These are phyloP conservation scores for Spiraea crenata DNA, from an alignment of 331 rosid species.

Conservation along the genomic window DNA sequence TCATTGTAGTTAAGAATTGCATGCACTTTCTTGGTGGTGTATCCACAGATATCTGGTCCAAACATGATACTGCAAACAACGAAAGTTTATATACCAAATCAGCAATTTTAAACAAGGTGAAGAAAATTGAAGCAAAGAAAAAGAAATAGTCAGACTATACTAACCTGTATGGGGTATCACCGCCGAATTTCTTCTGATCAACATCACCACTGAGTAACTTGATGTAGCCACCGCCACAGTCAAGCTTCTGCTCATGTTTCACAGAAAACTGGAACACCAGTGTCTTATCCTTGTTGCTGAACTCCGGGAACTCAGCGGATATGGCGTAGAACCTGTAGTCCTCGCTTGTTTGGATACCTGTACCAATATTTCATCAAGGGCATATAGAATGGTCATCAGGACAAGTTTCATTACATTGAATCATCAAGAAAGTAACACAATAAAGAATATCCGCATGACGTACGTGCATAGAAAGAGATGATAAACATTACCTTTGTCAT, in stretches of 20 bases:
- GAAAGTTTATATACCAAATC: conserved; percentile 17
- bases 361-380: conserved; percentile 17
- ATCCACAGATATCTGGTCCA: conserved; percentile 99
- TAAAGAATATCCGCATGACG: background rate
- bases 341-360: conserved; percentile 98
- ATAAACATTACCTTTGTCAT: conserved; percentile 67
- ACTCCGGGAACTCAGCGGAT: conserved; percentile 93
- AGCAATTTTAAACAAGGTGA: conserved; percentile 9
- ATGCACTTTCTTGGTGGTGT: conserved; percentile 97
- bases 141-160: conserved; percentile 2
- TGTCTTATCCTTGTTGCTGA: conserved; percentile 82
- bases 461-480: background rate
- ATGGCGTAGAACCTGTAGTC: conserved; percentile 92
- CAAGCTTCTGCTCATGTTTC: conserved; percentile 98
- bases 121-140: background rate
- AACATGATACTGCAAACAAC: conserved; percentile 81
- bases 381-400: background rate
- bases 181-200: conserved; percentile 96
- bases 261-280: conserved; percentile 93
- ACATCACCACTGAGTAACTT: conserved; percentile 80
- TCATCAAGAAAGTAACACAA: background rate
- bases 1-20: conserved; percentile 73
- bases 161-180: conserved; percentile 94
- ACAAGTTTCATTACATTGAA: background rate
- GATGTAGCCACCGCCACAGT: conserved; percentile 99